Evolutionary conservation across 108 stramenopile species (phyloP), one percentile per base, ranked within the genome.

Genomic region (Conticribra weissflogii): DNA sequence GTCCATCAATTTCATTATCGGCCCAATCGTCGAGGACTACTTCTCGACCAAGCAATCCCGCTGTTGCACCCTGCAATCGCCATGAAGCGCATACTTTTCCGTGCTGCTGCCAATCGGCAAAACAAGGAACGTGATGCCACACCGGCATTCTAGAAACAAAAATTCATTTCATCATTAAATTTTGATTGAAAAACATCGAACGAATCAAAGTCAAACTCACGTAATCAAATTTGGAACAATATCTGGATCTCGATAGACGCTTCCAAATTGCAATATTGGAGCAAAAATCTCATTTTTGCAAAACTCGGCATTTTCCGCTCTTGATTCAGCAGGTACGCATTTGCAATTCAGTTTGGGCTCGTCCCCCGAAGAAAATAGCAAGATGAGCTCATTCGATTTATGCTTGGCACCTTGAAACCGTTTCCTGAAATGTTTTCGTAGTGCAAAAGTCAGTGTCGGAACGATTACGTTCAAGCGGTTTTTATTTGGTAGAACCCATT

Each of bases 241-340:
- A 18, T 17, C 19, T 51, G 3, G 16, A 51, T 51, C 50, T 3
- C 18, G 18, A 51, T 19, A 51, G 17, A 51, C 19, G 19, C 50
- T 51, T 51, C 50, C 50, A 51, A 51, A 51, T 51, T 51, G 50
- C 16, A 51, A 18, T 51, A 51, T 51, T 3, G 50, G 50, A 16
- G 50, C 50, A 51, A 51, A 51, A 5, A 19, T 4, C 19, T 51
- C 50, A 21, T 17, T 51, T 19, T 51, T 9, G 19, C 50, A 51
- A 51, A 51, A 19, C 4, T 16, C 19, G 12, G 50, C 3, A 17
- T 51, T 51, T 51, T 51, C 18, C 4, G 19, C 12, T 18, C 19
- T 9, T 16, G 50, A 17, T 4, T 51, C 50, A 18, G 12, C 18
- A 41, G 8, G 8, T 4, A 51, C 19, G 19, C 50, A 51, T 17